Percentiles rank a stretch among this genome's conserved stretches.
phyloP scores from a whole-genome alignment of 345 rosid species.

The Salix purpurea region DNA sequence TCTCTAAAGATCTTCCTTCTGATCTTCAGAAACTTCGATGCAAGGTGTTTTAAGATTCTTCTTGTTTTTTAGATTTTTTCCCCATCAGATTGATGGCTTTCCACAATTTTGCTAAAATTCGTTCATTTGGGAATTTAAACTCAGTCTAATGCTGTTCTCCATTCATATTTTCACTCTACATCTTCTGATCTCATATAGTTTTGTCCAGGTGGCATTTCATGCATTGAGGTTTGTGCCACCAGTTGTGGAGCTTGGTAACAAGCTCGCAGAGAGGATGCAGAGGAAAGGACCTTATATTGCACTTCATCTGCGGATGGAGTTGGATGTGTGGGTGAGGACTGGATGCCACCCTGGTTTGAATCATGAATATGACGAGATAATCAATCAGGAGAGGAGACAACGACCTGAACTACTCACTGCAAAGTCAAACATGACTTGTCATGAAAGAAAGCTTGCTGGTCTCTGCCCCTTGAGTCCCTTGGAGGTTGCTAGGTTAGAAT shows the following conservation, averaged over 20 bases:
- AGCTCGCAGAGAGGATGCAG: constrained; percentile 73
- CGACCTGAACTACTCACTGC: constrained; percentile 91
- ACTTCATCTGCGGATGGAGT: constrained; percentile 84
- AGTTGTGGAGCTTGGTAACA: constrained; percentile 68
- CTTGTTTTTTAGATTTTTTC: neutral
- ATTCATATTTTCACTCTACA: neutral
- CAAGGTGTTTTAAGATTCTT: constrained; percentile 45
- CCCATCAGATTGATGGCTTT: neutral
- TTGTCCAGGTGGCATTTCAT: constrained; percentile 73
- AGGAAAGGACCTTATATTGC: constrained; percentile 86
- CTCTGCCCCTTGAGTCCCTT: constrained; percentile 85
- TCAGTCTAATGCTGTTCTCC: neutral
- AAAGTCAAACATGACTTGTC: constrained; percentile 74
- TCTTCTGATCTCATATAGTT: neutral
- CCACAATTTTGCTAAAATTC: neutral
- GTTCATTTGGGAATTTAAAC: neutral
- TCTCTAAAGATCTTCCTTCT: constrained; percentile 83
- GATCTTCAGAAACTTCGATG: constrained; percentile 96
- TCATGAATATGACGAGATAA: constrained; percentile 66
- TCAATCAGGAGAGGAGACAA: constrained; percentile 59
- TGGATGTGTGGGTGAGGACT: constrained; percentile 95
- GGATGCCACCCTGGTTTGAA: constrained; percentile 89
- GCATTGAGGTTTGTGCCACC: constrained; percentile 70
- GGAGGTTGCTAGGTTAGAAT: constrained; percentile 75
- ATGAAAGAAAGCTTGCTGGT: constrained; percentile 75